Evolutionary conservation across 2,329 filamentous ascomycete genomes (phyloP), one percentile per base, ranked within the genome.

Genomic region (Knufia fluminis): DNA sequence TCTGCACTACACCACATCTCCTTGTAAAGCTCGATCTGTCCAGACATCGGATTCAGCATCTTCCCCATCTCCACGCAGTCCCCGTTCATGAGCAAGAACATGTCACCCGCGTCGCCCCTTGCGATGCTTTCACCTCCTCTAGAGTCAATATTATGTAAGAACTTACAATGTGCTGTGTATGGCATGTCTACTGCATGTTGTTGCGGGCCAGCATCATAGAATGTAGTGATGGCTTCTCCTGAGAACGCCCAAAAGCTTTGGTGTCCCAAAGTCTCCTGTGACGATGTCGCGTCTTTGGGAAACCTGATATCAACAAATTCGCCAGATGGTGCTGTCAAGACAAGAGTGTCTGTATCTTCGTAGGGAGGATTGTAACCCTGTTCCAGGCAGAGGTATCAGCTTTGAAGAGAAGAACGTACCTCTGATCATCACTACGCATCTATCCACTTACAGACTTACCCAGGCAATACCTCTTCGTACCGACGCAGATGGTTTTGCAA

Each of bases 291-390:
- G 38, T 51, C 17, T 48, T 20, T 43, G 3, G 56, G 54, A 24
- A 60, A 59, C 10, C 57, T 52, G 32, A 60, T 53, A 49, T 60
- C 57, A 33, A 60, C 51, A 35, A 57, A 60, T 26, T 20, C 41
- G 10, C 49, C 48, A 19, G 49, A 38, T 7, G 50, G 44, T 9
- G 57, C 53, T 10, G 56, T 57, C 26, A 60, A 46, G 8, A 58
- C 57, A 3, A 60, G 46, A 7, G 55, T 57, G 26, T 52, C 52
- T 8, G 57, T 57, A 14, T 58, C 55, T 50, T 60, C 57, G 20
- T 55, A 57, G 8, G 57, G 56, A 36, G 53, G 39, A 19, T 43
- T 46, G 38, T 52, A 57, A 31, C 53, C 49, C 56, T 58, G 17
- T 7, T 17, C 6, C 8, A 42, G 36, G 19, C 9, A 10, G 22